Percentiles rank a stretch among this genome's conserved stretches.
Evolutionary conservation across 2,329 filamentous ascomycete species (phyloP).

Genomic region (Claviceps paspali): DNA sequence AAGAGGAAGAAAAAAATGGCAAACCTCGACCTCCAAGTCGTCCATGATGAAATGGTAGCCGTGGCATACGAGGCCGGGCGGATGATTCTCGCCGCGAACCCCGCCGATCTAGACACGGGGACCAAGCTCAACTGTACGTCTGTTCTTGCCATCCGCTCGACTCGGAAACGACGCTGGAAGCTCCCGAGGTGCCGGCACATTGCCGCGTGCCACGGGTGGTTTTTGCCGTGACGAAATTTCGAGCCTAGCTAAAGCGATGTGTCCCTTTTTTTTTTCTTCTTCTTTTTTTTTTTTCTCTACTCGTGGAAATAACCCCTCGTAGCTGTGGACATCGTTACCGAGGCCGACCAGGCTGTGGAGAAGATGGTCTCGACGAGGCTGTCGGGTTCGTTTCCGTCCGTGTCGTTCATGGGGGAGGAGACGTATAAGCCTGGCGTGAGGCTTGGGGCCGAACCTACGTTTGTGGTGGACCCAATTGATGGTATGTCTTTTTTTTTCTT

Average conservation of each 20-base stretch:
- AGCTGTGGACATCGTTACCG: slow-evolving; percentile 56
- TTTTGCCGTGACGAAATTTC: too few relatives aligned
- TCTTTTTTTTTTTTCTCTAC: too few relatives aligned
- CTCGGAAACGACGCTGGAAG: neutral
- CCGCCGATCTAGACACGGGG: slow-evolving; percentile 37
- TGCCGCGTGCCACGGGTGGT: too few relatives aligned
- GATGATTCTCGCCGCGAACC: slow-evolving; percentile 48
- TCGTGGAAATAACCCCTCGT: neutral
- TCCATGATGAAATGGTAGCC: slow-evolving; percentile 44
- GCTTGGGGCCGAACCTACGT: slow-evolving; percentile 54
- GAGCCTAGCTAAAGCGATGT: too few relatives aligned
- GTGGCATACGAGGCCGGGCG: slow-evolving; percentile 48
- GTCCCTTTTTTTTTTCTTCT: too few relatives aligned
- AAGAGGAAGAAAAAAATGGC: slow-evolving; percentile 30
- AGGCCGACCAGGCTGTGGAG: slow-evolving; percentile 52
- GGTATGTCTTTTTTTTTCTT: slow-evolving; percentile 21
- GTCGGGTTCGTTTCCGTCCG: slow-evolving; percentile 34
- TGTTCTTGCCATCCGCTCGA: neutral
- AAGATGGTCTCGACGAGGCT: slow-evolving; percentile 42
- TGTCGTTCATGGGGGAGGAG: slow-evolving; percentile 60
- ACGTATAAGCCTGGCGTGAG: slow-evolving; percentile 53
- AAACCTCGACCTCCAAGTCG: slow-evolving; percentile 38
- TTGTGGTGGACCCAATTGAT: slow-evolving; percentile 72
- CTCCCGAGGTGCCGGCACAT: too few relatives aligned
- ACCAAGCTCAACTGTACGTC: slow-evolving; percentile 51